phyloP scores from a whole-genome alignment of 2,329 filamentous ascomycete species.

The Clonostachys solani region DNA sequence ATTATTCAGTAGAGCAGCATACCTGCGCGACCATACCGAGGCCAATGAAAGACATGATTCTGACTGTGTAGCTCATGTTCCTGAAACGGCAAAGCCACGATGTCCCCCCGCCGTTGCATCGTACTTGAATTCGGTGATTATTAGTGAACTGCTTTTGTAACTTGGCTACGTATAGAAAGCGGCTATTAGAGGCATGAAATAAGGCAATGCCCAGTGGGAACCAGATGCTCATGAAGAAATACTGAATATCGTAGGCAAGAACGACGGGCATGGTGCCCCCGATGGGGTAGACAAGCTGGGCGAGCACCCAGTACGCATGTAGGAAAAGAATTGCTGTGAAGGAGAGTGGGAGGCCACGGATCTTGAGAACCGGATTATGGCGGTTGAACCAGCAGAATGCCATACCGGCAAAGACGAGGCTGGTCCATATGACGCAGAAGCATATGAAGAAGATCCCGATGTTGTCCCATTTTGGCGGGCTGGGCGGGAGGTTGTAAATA shows the following conservation, averaged over 20 bases:
- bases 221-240: conserved; percentile 56
- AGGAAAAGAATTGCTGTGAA: conserved; percentile 28
- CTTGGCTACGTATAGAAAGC: conserved; percentile 45
- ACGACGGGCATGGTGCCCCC: conserved; percentile 31
- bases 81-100: conserved; percentile 26
- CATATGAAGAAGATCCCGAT: conserved; percentile 20
- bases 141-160: conserved; percentile 35
- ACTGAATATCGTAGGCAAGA: conserved; percentile 43
- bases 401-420: conserved; percentile 25
- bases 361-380: conserved; percentile 25
- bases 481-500: conserved; percentile 19
- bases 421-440: conserved; percentile 17
- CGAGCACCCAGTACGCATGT: conserved; percentile 30
- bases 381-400: conserved; percentile 24
- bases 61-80: conserved; percentile 28
- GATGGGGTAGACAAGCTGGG: conserved; percentile 36
- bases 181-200: conserved; percentile 52
- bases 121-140: too few relatives aligned
- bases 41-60: conserved; percentile 37
- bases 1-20: conserved; percentile 5
- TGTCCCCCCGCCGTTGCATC: conserved; percentile 16
- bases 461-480: conserved; percentile 15
- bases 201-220: conserved; percentile 53
- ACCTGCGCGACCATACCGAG: conserved; percentile 46
- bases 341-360: conserved; percentile 28